phyloP scores from a whole-genome alignment of 371 early-diverging fungal species.

The Capillidium heterosporum region DNA sequence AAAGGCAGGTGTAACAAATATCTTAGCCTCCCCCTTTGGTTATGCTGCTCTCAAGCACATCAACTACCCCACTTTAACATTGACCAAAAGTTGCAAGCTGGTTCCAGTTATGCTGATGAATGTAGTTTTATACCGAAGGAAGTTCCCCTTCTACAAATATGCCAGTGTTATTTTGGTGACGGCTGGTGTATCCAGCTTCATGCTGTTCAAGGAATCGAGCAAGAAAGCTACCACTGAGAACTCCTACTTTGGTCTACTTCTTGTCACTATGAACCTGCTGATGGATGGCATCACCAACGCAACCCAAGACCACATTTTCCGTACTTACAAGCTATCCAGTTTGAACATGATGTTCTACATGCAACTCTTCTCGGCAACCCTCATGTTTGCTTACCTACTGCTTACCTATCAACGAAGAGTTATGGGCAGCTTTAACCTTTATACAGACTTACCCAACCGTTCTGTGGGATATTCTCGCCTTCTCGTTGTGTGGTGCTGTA shows the following conservation, averaged over 20 bases:
- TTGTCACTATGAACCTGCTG: constrained; percentile 67
- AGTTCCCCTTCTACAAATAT: constrained; percentile 69
- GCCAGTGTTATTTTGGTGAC: constrained; percentile 71
- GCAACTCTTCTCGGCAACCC: constrained; percentile 61
- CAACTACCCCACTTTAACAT: constrained; percentile 92
- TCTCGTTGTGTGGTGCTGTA: constrained; percentile 77
- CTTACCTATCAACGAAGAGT: constrained; percentile 61
- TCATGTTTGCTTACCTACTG: constrained; percentile 53
- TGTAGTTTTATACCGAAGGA: constrained; percentile 69
- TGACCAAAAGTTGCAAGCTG: constrained; percentile 95
- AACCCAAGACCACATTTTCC: constrained; percentile 91
- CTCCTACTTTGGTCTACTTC: constrained; percentile 57
- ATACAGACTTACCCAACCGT: constrained; percentile 51
- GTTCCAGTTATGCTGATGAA: constrained; percentile 93
- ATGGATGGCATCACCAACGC: constrained; percentile 94
- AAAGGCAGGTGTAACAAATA: constrained; percentile 56
- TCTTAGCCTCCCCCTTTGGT: constrained; percentile 79
- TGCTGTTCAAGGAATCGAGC: constrained; percentile 50
- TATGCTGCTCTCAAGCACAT: constrained; percentile 84
- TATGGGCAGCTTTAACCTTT: constrained; percentile 55
- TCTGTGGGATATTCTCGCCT: constrained; percentile 62
- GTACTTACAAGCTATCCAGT: constrained; percentile 50
- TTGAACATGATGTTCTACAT: constrained; percentile 96
- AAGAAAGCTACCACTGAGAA: constrained; percentile 9
- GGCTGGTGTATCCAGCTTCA: constrained; percentile 78